phyloP scores from a whole-genome alignment of 1,139 yeast genomes.

The Suhomyces bribrorum region DNA sequence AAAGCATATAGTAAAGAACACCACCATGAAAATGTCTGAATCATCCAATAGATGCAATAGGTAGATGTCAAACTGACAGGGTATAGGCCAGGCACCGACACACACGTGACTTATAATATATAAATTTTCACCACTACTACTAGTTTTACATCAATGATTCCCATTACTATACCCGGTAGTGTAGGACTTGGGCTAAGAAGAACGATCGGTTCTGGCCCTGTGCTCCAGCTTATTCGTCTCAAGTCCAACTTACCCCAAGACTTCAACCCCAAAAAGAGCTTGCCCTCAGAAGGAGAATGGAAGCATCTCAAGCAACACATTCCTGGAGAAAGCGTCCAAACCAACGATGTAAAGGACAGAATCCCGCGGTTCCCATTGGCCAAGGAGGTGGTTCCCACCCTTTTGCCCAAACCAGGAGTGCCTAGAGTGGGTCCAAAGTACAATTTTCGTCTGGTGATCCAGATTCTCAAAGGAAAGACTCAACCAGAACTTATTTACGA shows the following conservation, averaged over 20 bases:
- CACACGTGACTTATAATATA: not conserved
- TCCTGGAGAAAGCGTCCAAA: constrained; percentile 60
- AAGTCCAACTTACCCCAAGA: constrained; percentile 33
- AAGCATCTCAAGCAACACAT: constrained; percentile 50
- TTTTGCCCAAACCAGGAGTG: constrained; percentile 71
- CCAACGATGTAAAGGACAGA: constrained; percentile 50
- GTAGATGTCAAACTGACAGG: not conserved
- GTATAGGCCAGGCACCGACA: too few relatives aligned
- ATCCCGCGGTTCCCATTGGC: constrained; percentile 67
- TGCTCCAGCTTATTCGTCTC: constrained; percentile 18
- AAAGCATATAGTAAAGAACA: too few relatives aligned
- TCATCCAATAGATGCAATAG: too few relatives aligned
- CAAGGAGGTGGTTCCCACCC: constrained; percentile 65
- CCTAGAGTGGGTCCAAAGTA: constrained; percentile 64
- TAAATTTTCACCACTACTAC: not conserved
- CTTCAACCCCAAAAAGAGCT: constrained; percentile 27
- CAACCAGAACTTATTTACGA: constrained; percentile 79
- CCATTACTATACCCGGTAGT: not conserved
- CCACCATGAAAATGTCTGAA: too few relatives aligned
- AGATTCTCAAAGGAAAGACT: constrained; percentile 54
- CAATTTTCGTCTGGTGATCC: constrained; percentile 64
- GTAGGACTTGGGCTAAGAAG: constrained; percentile 2
- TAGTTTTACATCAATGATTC: not conserved
- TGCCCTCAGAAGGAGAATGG: constrained; percentile 47
- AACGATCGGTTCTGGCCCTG: not conserved